Evolutionary conservation across 352 stramenopile genomes (phyloP).

Genomic region (Phytophthora melonis): DNA sequence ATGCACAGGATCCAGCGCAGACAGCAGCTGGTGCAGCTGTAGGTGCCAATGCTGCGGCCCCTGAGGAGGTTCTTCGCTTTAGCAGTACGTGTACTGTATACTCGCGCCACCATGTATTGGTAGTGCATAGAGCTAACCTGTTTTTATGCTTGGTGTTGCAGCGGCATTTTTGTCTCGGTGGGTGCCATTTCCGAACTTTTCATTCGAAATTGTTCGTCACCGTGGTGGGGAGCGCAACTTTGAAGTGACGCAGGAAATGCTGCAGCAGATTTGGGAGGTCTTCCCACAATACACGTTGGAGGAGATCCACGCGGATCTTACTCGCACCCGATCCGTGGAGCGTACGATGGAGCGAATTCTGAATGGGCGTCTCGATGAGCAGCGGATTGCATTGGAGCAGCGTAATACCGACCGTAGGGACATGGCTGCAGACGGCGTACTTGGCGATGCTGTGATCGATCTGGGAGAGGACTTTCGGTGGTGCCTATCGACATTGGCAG

Average conservation of each 20-base stretch:
- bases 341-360: conserved; percentile 82
- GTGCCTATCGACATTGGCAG: conserved; percentile 50
- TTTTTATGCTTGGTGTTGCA: conserved; percentile 33
- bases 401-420: conserved; percentile 25
- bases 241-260: conserved; percentile 73
- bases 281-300: conserved; percentile 78
- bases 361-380: conserved; percentile 55
- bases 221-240: conserved; percentile 41
- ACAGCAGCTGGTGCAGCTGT: neutral
- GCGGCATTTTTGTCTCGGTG: conserved; percentile 76
- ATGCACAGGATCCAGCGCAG: conserved; percentile 17
- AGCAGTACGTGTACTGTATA: conserved; percentile 75
- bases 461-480: conserved; percentile 49
- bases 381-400: conserved; percentile 39
- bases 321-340: conserved; percentile 64
- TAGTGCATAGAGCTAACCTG: conserved; percentile 15
- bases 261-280: conserved; percentile 79
- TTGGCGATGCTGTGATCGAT: conserved; percentile 49
- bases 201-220: conserved; percentile 81
- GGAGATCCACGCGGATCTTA: conserved; percentile 63
- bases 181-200: conserved; percentile 77
- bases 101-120: neutral
- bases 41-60: conserved; percentile 20
- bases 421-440: conserved; percentile 33
- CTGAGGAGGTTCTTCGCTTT: conserved; percentile 75